Evolutionary conservation across 2,329 filamentous ascomycete genomes (phyloP).

Genomic region (Berkeleyomyces basicola): DNA sequence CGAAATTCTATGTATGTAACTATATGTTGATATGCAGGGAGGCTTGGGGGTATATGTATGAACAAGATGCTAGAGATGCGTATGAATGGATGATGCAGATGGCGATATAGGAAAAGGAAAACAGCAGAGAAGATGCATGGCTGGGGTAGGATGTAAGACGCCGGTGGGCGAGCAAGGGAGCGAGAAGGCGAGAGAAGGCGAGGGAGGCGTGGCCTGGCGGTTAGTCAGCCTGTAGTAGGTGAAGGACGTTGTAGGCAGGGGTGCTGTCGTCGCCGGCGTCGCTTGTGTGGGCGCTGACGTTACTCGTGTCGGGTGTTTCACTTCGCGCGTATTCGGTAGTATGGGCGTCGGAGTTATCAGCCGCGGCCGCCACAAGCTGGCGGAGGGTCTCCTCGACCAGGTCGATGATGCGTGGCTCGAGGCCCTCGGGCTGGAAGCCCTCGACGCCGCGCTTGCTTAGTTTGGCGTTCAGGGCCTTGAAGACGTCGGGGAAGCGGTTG

Average conservation of each 20-base stretch:
- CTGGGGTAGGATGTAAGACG: background rate
- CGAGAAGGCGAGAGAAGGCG: background rate
- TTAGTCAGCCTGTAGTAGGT: background rate
- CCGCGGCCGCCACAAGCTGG: slow-evolving; percentile 17
- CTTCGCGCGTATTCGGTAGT: background rate
- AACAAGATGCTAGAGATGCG: no score
- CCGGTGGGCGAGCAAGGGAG: no score
- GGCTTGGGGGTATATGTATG: no score
- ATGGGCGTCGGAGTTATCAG: background rate
- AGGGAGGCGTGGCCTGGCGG: background rate
- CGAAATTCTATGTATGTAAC: no score
- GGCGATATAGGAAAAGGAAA: no score
- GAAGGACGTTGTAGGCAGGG: background rate
- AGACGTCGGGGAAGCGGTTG: slow-evolving; percentile 43
- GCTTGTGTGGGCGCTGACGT: background rate
- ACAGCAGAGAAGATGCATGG: background rate
- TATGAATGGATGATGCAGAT: no score
- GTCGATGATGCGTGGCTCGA: slow-evolving; percentile 36
- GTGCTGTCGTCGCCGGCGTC: background rate
- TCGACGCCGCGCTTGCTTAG: slow-evolving; percentile 4
- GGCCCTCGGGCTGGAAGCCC: slow-evolving; percentile 25
- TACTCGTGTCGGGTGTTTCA: background rate
- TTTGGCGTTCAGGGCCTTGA: slow-evolving; percentile 4
- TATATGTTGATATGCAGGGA: no score
- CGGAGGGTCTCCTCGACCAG: slow-evolving; percentile 31